A percentile compares a stretch with the other conserved stretches of the same genome.
Evolutionary conservation across 2,329 filamentous ascomycete genomes (phyloP).

Genomic region (Fusarium hainanense): DNA sequence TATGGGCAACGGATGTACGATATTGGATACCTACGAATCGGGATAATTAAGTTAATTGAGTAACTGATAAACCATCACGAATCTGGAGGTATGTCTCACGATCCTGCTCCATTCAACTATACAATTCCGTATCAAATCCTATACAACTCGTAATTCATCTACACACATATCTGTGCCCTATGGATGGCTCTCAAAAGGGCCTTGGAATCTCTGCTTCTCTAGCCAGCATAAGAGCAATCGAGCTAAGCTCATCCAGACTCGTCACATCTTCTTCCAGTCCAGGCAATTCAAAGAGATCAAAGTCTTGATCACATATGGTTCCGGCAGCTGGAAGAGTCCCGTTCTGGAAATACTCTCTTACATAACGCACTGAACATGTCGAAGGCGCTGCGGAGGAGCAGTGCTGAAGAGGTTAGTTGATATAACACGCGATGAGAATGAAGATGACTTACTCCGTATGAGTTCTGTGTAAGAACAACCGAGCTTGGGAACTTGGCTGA

Average conservation of each 20-base stretch:
- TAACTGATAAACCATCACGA: background rate
- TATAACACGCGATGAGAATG: no score
- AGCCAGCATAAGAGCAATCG: constrained; percentile 26
- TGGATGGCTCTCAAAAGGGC: background rate
- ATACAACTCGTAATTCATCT: background rate
- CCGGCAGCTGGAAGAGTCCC: constrained; percentile 57
- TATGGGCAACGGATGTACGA: background rate
- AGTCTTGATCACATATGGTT: constrained; percentile 60
- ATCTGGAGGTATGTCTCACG: background rate
- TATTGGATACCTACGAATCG: no score
- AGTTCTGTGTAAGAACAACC: constrained; percentile 60
- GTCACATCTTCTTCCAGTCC: constrained; percentile 8
- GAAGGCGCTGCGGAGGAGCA: constrained; percentile 60
- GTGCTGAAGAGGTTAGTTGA: constrained; percentile 53
- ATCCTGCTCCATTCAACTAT: background rate
- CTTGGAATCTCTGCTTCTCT: constrained; percentile 36
- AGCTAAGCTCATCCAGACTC: constrained; percentile 34
- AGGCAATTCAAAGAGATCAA: constrained; percentile 55
- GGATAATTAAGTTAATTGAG: background rate
- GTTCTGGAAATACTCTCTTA: constrained; percentile 59
- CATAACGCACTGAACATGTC: constrained; percentile 55
- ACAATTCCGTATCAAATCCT: no score
- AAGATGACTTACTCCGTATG: constrained; percentile 58
- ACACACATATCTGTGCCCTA: background rate
- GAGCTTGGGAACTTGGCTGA: constrained; percentile 58